A percentile compares a stretch with the other conserved stretches of the same genome.
phyloP scores from a whole-genome alignment of 2,329 filamentous ascomycete species.

The Chrysosporium keratinophilum region DNA sequence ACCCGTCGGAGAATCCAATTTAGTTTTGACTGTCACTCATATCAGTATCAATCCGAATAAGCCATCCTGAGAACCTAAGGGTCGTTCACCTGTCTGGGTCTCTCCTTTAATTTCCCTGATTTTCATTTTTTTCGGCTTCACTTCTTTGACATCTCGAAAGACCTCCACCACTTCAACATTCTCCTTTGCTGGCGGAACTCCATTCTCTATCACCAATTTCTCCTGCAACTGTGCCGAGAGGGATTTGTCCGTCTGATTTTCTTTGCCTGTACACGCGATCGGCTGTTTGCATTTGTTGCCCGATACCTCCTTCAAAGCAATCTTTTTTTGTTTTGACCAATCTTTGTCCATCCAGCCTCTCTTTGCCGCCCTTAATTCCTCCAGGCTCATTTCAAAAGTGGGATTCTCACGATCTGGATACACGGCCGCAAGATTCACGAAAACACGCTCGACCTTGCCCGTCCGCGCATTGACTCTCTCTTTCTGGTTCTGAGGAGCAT shows the following conservation, averaged over 20 bases:
- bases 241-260: slow-evolving; percentile 19
- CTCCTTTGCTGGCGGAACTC: slow-evolving; percentile 16
- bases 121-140: slow-evolving; percentile 60
- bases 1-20: slow-evolving; percentile 79
- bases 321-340: slow-evolving; percentile 37
- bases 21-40: slow-evolving; percentile 65
- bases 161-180: slow-evolving; percentile 18
- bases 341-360: slow-evolving; percentile 55
- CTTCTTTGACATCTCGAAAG: slow-evolving; percentile 23
- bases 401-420: slow-evolving; percentile 67
- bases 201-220: slow-evolving; percentile 23
- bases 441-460: slow-evolving; percentile 75
- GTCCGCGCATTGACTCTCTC: slow-evolving; percentile 71
- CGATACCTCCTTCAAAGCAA: slow-evolving; percentile 48
- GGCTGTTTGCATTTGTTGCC: slow-evolving; percentile 25
- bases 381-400: slow-evolving; percentile 73
- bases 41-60: slow-evolving; percentile 19
- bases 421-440: slow-evolving; percentile 72
- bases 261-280: slow-evolving; percentile 15
- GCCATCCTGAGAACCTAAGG: background rate
- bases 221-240: slow-evolving; percentile 27
- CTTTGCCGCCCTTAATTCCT: slow-evolving; percentile 73
- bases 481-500: slow-evolving; percentile 64
- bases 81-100: slow-evolving; percentile 71
- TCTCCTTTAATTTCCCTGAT: slow-evolving; percentile 71